A percentile compares a stretch with the other conserved stretches of the same genome.
Evolutionary conservation across 306 rosid genomes (phyloP).

Genomic region (Quillaja saponaria): DNA sequence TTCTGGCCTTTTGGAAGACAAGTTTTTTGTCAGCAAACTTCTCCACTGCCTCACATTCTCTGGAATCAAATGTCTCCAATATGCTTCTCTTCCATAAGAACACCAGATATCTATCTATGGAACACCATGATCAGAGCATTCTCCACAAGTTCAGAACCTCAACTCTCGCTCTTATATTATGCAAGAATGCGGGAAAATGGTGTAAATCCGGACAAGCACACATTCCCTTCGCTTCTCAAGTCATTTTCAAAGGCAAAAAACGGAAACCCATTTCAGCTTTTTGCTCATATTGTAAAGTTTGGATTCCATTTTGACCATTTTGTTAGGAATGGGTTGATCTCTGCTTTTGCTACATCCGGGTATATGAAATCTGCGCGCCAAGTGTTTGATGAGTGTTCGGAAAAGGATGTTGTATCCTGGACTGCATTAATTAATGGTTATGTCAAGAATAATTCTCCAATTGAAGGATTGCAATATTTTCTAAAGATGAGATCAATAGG

Average conservation of each 20-base stretch:
- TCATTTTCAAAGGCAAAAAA: slow-evolving; percentile 18
- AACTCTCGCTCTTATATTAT: slow-evolving; percentile 30
- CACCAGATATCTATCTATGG: slow-evolving; percentile 28
- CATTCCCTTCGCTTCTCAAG: slow-evolving; percentile 49
- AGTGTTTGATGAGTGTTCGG: slow-evolving; percentile 36
- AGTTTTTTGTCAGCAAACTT: slow-evolving; percentile 27
- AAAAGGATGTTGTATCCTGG: slow-evolving; percentile 37
- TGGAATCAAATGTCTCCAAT: slow-evolving; percentile 1
- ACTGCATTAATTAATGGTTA: slow-evolving; percentile 45
- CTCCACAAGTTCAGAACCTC: slow-evolving; percentile 13
- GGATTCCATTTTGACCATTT: slow-evolving; percentile 40
- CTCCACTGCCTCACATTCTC: slow-evolving; percentile 17
- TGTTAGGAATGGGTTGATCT: slow-evolving; percentile 33
- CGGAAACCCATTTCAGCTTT: slow-evolving; percentile 29
- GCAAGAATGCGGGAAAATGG: slow-evolving; percentile 31
- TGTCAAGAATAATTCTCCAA: slow-evolving; percentile 35
- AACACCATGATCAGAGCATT: slow-evolving; percentile 32
- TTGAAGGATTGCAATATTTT: slow-evolving; percentile 37
- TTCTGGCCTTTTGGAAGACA: slow-evolving; percentile 23
- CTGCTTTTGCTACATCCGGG: slow-evolving; percentile 39
- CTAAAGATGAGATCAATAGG: slow-evolving; percentile 34
- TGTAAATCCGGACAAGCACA: slow-evolving; percentile 42
- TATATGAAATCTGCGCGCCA: slow-evolving; percentile 35
- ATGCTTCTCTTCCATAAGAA: slow-evolving; percentile 20
- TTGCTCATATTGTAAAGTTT: slow-evolving; percentile 36